Evolutionary conservation across 305 asterid genomes (phyloP).

Genomic region (Petunia hybrid): DNA sequence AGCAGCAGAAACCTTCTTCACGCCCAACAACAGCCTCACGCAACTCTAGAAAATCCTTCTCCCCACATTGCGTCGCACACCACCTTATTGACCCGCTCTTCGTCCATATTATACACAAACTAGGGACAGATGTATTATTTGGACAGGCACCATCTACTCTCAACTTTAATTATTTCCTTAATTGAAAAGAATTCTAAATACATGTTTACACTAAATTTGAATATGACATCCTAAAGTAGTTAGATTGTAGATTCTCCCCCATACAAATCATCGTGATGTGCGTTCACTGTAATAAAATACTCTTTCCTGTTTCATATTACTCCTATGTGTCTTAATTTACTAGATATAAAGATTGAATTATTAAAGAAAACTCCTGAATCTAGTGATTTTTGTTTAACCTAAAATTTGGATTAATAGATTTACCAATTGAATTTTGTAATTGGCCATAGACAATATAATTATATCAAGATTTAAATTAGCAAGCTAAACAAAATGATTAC

Average conservation of each 20-base stretch:
- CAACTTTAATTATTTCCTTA: not conserved
- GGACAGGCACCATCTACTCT: not conserved
- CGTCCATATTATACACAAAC: not conserved
- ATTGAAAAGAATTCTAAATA: not conserved
- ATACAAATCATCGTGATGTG: not conserved
- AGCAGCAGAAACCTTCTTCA: constrained; percentile 39
- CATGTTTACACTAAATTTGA: not conserved
- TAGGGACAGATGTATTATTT: not conserved
- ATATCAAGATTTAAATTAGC: too few species aligned
- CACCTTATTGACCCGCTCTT: constrained; percentile 11
- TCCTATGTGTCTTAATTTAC: too few species aligned
- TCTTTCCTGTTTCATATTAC: too few species aligned
- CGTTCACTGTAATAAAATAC: not conserved
- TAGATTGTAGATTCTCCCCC: not conserved
- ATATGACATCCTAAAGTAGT: not conserved
- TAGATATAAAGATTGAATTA: too few species aligned
- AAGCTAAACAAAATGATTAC: too few species aligned
- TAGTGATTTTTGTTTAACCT: too few species aligned
- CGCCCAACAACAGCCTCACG: constrained; percentile 42
- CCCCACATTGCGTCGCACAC: constrained; percentile 6
- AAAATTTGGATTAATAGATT: too few species aligned
- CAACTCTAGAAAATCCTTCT: not conserved
- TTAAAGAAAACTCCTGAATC: too few species aligned
- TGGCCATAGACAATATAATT: too few species aligned
- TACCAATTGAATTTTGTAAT: too few species aligned